Base-by-base conservation (phyloP, 768 basidiomycete genomes). In the Tylopilus felleus region DNA sequence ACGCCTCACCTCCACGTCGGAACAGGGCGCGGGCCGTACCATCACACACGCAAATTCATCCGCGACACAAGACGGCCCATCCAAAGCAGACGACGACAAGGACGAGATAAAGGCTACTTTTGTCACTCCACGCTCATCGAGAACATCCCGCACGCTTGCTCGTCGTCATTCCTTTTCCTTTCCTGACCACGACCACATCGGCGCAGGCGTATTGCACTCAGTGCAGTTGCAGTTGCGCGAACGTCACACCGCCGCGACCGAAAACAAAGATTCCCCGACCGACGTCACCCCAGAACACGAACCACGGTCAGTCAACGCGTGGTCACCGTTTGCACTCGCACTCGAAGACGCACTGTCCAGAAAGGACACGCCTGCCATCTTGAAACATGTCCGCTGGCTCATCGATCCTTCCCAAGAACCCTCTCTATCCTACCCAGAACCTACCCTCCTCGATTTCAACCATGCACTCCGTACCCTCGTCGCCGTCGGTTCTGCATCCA, bases 1-100 rank as follows among this genome's bases (percentile, higher is more conserved):
- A 12, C 5, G 7, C 44, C 55, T 65, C 35, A 61, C 5, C n/a
- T 38, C 14, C 36, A n/a, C 56, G 23, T 47, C 28, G 16, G 36
- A 54, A 19, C 65, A 90, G 88, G 82, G 80, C 31, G 79, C 84
- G 2, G 85, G 83, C 10, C 81, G 90, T 45, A 78, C 86, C 47
- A 78, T 88, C 19, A 85, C 86, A 1, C 89, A 90, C 48, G 88
- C 84, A 12, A 86, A 85, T 59, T 74, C 82, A 1, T 73, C 83
- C 2, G 76, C 81, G 8, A 75, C 80, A 1, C 75, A 81, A 38
- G 86, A 88, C 58, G 74, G 74, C 14, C 61, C 72, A 2, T 60
- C 74, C 35, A 66, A 61, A 25, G 75, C 82, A 60, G 67, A 73
- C 38, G 87, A 91, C 53, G 88, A 90, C 22, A 67, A 63, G 21